Evolutionary conservation across 768 basidiomycete species (phyloP).

Genomic region (Collybiopsis confluens): DNA sequence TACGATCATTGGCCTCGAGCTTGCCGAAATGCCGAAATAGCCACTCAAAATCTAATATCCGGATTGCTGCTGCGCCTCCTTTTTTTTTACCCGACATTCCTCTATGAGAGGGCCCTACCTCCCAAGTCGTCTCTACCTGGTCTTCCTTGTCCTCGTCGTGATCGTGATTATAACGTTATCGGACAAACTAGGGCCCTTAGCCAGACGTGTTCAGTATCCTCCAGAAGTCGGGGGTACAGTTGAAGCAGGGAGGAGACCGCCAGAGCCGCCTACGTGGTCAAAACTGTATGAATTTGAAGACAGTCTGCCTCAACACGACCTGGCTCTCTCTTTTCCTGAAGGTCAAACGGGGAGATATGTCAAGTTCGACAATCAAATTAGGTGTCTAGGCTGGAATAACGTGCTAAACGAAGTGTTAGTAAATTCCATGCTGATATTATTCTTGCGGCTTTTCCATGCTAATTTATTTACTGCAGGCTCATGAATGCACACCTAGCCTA

Average conservation of each 20-base stretch:
- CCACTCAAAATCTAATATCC: too few relatives aligned
- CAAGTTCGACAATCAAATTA: conserved; percentile 38
- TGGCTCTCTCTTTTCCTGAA: conserved; percentile 43
- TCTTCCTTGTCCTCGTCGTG: not conserved
- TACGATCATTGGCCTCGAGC: too few relatives aligned
- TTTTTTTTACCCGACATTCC: too few relatives aligned
- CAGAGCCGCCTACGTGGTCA: conserved; percentile 31
- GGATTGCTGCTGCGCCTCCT: too few relatives aligned
- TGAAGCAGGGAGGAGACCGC: not conserved
- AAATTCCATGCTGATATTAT: conserved; percentile 12
- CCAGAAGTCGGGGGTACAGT: not conserved
- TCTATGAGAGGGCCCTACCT: not conserved
- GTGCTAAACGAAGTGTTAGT: conserved; percentile 42
- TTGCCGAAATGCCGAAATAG: too few relatives aligned
- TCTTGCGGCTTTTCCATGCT: not conserved
- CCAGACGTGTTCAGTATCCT: not conserved
- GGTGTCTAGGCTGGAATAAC: conserved; percentile 47
- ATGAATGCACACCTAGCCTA: conserved; percentile 49
- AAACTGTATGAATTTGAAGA: conserved; percentile 33
- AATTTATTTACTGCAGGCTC: conserved; percentile 27
- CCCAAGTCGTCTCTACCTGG: not conserved
- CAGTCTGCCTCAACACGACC: conserved; percentile 45
- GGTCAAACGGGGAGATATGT: conserved; percentile 47
- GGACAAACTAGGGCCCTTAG: not conserved
- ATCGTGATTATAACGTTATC: not conserved